Percentiles rank a stretch among this genome's conserved stretches.
phyloP scores from a whole-genome alignment of 257 asterid genomes.

The Primulina huaijiensis region DNA sequence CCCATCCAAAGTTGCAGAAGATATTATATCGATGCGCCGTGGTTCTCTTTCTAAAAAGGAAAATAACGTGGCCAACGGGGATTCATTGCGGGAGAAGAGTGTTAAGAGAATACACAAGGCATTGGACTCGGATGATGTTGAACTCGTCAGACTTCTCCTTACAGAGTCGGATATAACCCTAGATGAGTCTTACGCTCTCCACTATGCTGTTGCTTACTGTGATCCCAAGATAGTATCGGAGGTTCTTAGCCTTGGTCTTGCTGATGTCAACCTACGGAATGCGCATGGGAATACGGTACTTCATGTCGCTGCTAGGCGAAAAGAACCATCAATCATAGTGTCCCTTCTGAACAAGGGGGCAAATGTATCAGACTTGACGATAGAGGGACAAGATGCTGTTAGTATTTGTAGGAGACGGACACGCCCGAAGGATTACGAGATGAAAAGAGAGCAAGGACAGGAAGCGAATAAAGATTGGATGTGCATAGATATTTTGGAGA shows the following conservation, averaged over 20 bases:
- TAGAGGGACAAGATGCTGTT: slow-evolving; percentile 49
- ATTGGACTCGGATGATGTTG: slow-evolving; percentile 67
- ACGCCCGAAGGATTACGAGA: slow-evolving; percentile 64
- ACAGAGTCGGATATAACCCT: slow-evolving; percentile 58
- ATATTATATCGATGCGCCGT: slow-evolving; percentile 35
- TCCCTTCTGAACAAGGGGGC: slow-evolving; percentile 69
- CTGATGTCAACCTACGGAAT: slow-evolving; percentile 54
- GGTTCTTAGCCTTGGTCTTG: slow-evolving; percentile 54
- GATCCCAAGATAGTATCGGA: slow-evolving; percentile 66
- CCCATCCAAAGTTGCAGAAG: slow-evolving; percentile 42
- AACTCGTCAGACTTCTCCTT: slow-evolving; percentile 59
- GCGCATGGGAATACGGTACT: slow-evolving; percentile 52
- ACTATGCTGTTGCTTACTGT: slow-evolving; percentile 69
- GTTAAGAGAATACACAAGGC: slow-evolving; percentile 60
- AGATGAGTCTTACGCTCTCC: slow-evolving; percentile 68
- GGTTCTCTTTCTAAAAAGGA: slow-evolving; percentile 34
- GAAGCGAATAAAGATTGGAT: slow-evolving; percentile 58
- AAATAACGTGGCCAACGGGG: slow-evolving; percentile 15
- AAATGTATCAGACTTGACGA: slow-evolving; percentile 42
- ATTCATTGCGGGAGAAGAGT: slow-evolving; percentile 47
- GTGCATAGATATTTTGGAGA: slow-evolving; percentile 69
- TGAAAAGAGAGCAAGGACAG: slow-evolving; percentile 53
- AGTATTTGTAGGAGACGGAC: slow-evolving; percentile 57
- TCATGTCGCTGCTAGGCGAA: slow-evolving; percentile 69
- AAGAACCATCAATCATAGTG: slow-evolving; percentile 63